Evolutionary conservation across 1,284 basidiomycete species (phyloP), one percentile per base, ranked within the genome.

Genomic region (Peniophora sp.): DNA sequence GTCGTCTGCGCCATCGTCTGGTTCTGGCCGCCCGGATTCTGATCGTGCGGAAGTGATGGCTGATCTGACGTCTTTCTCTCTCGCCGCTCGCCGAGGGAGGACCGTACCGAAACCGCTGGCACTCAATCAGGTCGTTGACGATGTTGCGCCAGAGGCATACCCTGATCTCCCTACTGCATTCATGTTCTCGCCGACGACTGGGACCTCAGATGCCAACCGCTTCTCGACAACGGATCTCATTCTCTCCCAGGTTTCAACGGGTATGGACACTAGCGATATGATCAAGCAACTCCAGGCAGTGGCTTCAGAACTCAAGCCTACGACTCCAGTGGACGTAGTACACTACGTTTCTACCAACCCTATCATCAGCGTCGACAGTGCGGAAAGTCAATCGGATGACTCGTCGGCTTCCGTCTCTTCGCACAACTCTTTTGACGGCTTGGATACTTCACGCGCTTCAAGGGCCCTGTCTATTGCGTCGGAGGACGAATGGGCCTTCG

Each of bases 151-250:
- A 10, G 58, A 65, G 54, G 55, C 69, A 37, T 83, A 84, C 62
- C 80, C 83, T 34, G 70, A 70, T 49, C 79, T 84, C 42, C 83
- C 83, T 15, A 78, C 79, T 18, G 76, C 81, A 12, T 83, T 84
- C n/a, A n/a, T 41, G n/a, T 41, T 41, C 37, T 41, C 37, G 6
- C 37, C 37, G 8, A n/a, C 37, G 8, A 41, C 5, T 63, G 63
- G 75, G 17, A 79, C 81, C 3, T 74, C 78, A n/a, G 71, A 77
- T 2, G 68, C 72, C 15, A 55, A 65, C 36, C 70, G 76, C 57
- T 68, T 68, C n/a, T 69, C 76, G 11, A 60, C 64, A 36, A 69
- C 71, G 49, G 69, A 74, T 34, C n/a, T 32, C 12, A 5, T 54
- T 34, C 8, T 42, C 37, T 58, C 62, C 36, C 46, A 47, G 23